Percentiles rank a stretch among this genome's conserved stretches.
These are phyloP conservation scores for Wallacemonas collosoma DNA, from an alignment of 208 protist species.

Conservation along the genomic window DNA sequence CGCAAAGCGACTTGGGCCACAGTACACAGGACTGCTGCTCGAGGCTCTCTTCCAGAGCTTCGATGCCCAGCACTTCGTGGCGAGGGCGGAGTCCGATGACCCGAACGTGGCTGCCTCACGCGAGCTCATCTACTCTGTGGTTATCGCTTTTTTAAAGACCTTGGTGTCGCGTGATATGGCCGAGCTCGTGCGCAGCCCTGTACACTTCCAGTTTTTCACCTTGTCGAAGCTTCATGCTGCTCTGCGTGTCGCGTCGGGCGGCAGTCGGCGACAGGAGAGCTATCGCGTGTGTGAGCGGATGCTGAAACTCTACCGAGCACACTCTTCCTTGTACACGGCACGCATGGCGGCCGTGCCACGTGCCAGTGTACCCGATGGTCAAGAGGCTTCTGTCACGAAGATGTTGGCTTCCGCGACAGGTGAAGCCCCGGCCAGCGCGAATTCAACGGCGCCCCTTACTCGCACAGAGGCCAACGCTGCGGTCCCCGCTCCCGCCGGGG, in stretches of 20 bases:
- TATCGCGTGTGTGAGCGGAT: constrained; percentile 62
- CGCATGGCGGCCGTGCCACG: constrained; percentile 13
- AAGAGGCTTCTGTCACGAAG: too few species aligned
- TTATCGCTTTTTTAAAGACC: constrained; percentile 77
- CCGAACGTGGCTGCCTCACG: constrained; percentile 7
- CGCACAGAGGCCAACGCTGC: too few species aligned
- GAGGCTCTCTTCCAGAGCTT: constrained; percentile 55
- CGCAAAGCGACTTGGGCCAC: constrained; percentile 27
- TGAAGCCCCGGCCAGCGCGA: too few species aligned
- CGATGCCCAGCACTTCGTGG: constrained; percentile 67
- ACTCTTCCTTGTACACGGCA: constrained; percentile 38
- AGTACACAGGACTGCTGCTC: constrained; percentile 48
- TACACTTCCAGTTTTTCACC: constrained; percentile 63
- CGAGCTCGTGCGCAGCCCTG: constrained; percentile 40
- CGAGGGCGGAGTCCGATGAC: constrained; percentile 28
- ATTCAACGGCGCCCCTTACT: too few species aligned
- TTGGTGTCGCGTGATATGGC: constrained; percentile 49
- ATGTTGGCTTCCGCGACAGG: too few species aligned
- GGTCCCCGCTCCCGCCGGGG: constrained; percentile 15
- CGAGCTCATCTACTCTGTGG: constrained; percentile 26
- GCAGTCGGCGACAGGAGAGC: constrained; percentile 51
- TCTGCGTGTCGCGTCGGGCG: constrained; percentile 33
- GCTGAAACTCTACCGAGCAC: constrained; percentile 53
- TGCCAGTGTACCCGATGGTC: not conserved
- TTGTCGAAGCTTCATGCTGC: constrained; percentile 65